Evolutionary conservation across 352 stramenopile genomes (phyloP), one percentile per base, ranked within the genome.

Genomic region (Globisporangium viniferum): DNA sequence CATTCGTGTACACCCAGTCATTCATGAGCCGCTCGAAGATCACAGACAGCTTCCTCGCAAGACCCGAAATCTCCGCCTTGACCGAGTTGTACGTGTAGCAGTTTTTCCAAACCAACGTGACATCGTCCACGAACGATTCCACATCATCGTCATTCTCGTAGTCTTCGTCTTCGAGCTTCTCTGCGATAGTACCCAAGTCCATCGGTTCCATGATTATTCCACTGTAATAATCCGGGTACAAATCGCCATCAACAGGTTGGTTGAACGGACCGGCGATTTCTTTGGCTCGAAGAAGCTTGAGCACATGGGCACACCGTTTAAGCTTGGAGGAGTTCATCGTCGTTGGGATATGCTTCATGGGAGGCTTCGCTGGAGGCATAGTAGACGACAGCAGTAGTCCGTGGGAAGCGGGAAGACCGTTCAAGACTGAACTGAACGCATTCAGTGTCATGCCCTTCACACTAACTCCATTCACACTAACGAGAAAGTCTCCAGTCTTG

Each of bases 221-320:
- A 49, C 82, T 89, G 61, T 91, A 91, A 51, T 95, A 95, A 36
- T 95, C 88, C 5, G 88, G 88, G 72, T 95, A 95, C 53, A 95
- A 59, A 27, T 93, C 84, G 4, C 78, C 74, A 73, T 95, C 88
- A 4, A 95, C 88, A 9, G 86, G 86, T n/a, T 93, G 81, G 57
- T 94, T 94, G 66, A 95, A 95, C 35, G 88, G 86, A 1, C 64
- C 66, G 3, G 88, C 79, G 56, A 93, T 83, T 57, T 94, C 86
- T 78, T 95, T 95, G 1, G 79, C 75, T 41, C 86, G 84, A 59
- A 94, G 69, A 59, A 94, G 71, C 60, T 94, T 92, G 2, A 94
- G 70, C 0, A 92, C 83, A 53, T 92, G 84, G 22, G 66, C 81
- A 73, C 86, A 94, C 22, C 80, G 69, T 60, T 91, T 92, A 5